Base-by-base conservation (phyloP, 495 filamentous ascomycete genomes). In the Talaromyces liani region DNA sequence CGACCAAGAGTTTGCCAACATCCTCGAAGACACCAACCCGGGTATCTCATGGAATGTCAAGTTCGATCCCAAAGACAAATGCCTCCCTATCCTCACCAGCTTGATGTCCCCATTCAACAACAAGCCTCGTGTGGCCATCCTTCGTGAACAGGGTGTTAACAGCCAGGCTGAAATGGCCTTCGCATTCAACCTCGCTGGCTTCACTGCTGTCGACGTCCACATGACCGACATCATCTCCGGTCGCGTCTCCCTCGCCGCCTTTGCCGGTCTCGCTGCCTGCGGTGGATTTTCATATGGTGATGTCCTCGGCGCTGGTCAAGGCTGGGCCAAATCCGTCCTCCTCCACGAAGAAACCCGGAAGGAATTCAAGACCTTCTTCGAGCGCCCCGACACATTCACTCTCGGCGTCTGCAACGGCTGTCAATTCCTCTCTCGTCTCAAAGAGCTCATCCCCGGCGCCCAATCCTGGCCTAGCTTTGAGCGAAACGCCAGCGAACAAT, bases 221-320 rank as follows among this genome's bases (percentile, higher is more conserved):
- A 98, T 98, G 93, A 93, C 89, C 2, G 93, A 98, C 69, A 86
- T 98, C 67, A 86, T 97, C 67, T 82, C 82, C 16, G 88, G 87
- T 25, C 84, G 86, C 27, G 79, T 86, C 51, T 92, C 91, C 1
- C 87, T 98, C 16, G 79, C 87, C 63, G 85, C 84, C 67, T 97
- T 95, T 67, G 85, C 86, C 55, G 94, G 94, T 66, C 84, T 98
- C 20, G 94, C 93, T 29, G 93, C 92, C 64, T 96, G 93, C 67
- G 95, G 94, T 66, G 95, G 94, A 62, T 98, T 98, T 84, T 96
- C 91, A 14, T 97, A 95, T 75, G 95, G 94, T 69, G 94, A 98
- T 65, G 92, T 97, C 41, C 85, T 98, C 3, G 95, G 93, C 62
- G 95, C 95, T 33, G 94, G 94, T 34, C 88, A 90, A 67, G 94